phyloP scores from a whole-genome alignment of 2,329 filamentous ascomycete species.

The Colletotrichum tofieldiae region DNA sequence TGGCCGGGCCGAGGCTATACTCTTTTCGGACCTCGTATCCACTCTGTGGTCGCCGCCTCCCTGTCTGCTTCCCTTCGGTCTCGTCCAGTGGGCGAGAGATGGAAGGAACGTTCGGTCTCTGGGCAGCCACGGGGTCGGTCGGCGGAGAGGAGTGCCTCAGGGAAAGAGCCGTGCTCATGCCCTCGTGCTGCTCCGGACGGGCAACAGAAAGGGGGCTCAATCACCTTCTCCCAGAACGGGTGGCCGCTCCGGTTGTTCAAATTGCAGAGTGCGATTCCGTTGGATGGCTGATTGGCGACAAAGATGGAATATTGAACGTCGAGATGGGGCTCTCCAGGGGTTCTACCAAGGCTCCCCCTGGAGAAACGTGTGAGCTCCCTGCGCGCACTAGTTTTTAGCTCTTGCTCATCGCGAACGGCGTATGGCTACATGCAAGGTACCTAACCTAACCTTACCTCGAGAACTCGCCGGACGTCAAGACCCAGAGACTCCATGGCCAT shows the following conservation, averaged over 20 bases:
- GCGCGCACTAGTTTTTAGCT: conserved; percentile 19
- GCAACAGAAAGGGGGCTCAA: neutral
- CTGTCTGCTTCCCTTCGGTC: conserved; percentile 16
- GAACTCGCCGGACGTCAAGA: neutral
- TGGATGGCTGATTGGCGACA: conserved; percentile 4
- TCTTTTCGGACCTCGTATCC: neutral
- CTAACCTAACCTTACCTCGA: neutral
- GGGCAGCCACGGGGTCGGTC: neutral
- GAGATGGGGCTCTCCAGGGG: conserved; percentile 32
- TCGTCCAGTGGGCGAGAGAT: conserved; percentile 7
- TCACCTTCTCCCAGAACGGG: conserved; percentile 5
- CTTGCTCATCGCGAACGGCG: conserved; percentile 4
- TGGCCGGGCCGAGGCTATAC: conserved; percentile 21
- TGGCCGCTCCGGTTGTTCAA: conserved; percentile 14
- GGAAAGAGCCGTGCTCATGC: neutral
- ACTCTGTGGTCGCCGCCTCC: conserved; percentile 11
- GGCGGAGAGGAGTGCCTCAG: neutral
- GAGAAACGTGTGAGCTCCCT: conserved; percentile 5
- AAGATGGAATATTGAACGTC: conserved; percentile 17
- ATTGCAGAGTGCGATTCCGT: conserved; percentile 9
- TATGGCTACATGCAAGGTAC: conserved; percentile 2
- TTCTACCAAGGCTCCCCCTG: conserved; percentile 20
- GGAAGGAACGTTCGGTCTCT: conserved; percentile 2
- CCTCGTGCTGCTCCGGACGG: neutral
- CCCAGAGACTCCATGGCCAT: neutral